phyloP scores from a whole-genome alignment of 257 asterid species.

The Solanum tacnaense region DNA sequence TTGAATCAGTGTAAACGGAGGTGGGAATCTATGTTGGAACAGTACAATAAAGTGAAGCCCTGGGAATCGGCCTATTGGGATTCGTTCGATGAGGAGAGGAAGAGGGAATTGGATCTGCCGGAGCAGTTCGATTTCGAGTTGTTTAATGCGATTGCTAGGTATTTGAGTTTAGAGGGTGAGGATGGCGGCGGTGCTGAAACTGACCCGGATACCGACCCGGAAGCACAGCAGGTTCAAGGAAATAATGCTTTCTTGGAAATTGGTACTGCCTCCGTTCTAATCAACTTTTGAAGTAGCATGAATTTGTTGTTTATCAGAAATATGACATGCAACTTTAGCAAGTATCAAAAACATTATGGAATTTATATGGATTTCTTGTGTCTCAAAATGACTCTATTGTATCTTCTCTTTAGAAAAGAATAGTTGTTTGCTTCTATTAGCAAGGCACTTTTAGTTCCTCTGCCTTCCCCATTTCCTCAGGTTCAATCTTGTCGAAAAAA shows the following conservation, averaged over 20 bases:
- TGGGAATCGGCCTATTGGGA: constrained; percentile 14
- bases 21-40: constrained; percentile 49
- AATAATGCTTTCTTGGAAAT: constrained; percentile 21
- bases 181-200: constrained; percentile 32
- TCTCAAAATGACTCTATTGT: neutral
- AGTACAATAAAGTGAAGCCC: constrained; percentile 32
- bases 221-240: constrained; percentile 22
- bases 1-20: constrained; percentile 73
- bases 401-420: neutral
- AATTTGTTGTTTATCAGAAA: neutral
- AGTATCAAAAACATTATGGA: neutral
- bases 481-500: neutral
- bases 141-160: constrained; percentile 40
- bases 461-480: neutral
- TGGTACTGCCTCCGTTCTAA: constrained; percentile 18
- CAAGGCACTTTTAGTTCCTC: neutral
- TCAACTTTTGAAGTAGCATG: neutral
- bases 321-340: neutral
- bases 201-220: constrained; percentile 61
- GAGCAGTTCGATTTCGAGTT: constrained; percentile 30
- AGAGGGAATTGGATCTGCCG: constrained; percentile 19
- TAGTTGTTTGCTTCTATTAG: neutral
- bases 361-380: neutral
- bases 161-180: constrained; percentile 19
- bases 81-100: constrained; percentile 13